phyloP scores from a whole-genome alignment of 441 rosid genomes.

The Biscutella laevigata region DNA sequence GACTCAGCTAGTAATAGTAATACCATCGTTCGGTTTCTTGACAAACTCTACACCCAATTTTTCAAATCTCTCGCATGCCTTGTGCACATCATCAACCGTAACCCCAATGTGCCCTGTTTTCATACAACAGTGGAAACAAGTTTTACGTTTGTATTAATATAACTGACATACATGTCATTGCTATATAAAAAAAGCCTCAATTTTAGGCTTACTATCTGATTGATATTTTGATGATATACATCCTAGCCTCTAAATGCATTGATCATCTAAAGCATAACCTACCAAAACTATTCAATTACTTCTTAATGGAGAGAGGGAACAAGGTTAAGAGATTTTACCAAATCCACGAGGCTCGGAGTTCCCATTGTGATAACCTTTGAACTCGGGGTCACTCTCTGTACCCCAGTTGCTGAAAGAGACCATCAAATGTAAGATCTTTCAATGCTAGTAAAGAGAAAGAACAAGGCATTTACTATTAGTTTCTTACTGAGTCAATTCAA shows the following conservation, averaged over 20 bases:
- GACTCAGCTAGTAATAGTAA: conserved; percentile 3
- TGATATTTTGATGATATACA: neutral
- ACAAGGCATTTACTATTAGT: neutral
- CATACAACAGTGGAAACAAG: conserved; percentile 58
- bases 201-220: neutral
- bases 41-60: conserved; percentile 75
- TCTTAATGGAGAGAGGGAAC: neutral
- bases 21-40: conserved; percentile 76
- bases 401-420: conserved; percentile 73
- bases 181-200: neutral
- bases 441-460: neutral
- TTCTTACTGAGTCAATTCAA: conserved; percentile 76
- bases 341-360: conserved; percentile 89
- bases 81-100: conserved; percentile 75
- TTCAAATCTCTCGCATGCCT: conserved; percentile 90
- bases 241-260: neutral
- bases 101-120: conserved; percentile 87
- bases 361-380: conserved; percentile 88
- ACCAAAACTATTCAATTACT: neutral
- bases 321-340: conserved; percentile 39
- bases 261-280: neutral
- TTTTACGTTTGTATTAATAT: conserved; percentile 58
- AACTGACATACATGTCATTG: conserved; percentile 44
- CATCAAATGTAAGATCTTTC: conserved; percentile 16
- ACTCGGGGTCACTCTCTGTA: conserved; percentile 77